Percentiles rank a stretch among this genome's conserved stretches.
Conservation (phyloP, 371 early-diverging fungal genomes). For the Coemansia sp. region DNA sequence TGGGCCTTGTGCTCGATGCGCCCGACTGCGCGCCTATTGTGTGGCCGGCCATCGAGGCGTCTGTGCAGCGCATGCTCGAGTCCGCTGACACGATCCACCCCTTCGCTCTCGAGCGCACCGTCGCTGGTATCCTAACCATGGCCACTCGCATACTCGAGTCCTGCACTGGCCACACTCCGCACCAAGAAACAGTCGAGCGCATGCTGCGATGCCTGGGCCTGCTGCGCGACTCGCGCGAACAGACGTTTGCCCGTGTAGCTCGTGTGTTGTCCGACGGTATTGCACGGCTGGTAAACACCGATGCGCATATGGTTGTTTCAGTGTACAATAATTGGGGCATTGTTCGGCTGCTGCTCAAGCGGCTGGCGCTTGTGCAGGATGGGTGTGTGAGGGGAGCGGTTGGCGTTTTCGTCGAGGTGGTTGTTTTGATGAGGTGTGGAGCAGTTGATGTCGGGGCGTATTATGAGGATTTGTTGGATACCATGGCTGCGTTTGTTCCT, state of each 20-base stretch:
- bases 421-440: constrained; percentile 34
- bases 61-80: constrained; percentile 67
- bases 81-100: constrained; percentile 68
- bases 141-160: constrained; percentile 44
- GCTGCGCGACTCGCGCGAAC: constrained; percentile 38
- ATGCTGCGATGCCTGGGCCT: constrained; percentile 50
- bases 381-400: too few relatives aligned
- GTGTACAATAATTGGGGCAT: constrained; percentile 41
- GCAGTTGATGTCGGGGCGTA: constrained; percentile 25
- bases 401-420: constrained; percentile 29
- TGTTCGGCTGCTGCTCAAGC: constrained; percentile 41
- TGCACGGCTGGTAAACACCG: constrained; percentile 23
- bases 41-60: constrained; percentile 66
- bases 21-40: constrained; percentile 25
- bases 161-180: constrained; percentile 2
- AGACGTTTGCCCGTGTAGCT: constrained; percentile 40
- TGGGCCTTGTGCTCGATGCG: constrained; percentile 12
- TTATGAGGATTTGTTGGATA: constrained; percentile 32
- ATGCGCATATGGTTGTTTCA: constrained; percentile 27
- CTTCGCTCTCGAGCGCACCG: constrained; percentile 71
- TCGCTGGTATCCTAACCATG: constrained; percentile 70
- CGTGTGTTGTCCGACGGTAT: constrained; percentile 40
- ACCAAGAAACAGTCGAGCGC: constrained; percentile 36
- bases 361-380: constrained; percentile 39
- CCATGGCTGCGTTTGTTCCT: constrained; percentile 37